phyloP scores from a whole-genome alignment of 2,329 filamentous ascomycete species.

The Shiraia sp. region DNA sequence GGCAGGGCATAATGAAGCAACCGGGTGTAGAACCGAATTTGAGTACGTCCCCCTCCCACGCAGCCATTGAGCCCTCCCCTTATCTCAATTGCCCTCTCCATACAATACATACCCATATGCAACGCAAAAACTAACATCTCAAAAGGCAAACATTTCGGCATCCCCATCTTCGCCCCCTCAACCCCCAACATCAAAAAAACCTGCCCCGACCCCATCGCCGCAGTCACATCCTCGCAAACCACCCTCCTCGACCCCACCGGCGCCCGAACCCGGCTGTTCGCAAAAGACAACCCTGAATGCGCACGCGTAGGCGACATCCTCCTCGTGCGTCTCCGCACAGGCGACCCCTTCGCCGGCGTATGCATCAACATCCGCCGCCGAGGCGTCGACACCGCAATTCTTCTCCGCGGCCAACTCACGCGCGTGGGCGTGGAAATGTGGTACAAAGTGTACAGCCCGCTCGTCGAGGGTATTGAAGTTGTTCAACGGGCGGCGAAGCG shows the following conservation, averaged over 20 bases:
- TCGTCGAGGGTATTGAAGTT: conserved; percentile 88
- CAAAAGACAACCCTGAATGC: conserved; percentile 73
- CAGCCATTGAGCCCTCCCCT: not conserved
- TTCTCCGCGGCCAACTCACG: conserved; percentile 84
- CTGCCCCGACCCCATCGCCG: conserved; percentile 69
- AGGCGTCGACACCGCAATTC: conserved; percentile 83
- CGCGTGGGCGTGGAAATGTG: conserved; percentile 94
- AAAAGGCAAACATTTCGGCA: conserved; percentile 43
- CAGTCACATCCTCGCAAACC: conserved; percentile 71
- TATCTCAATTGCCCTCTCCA: conserved; percentile 1
- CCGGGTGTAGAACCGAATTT: conserved; percentile 13
- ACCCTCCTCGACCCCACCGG: conserved; percentile 80
- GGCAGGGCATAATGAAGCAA: conserved; percentile 14
- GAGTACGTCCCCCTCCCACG: conserved; percentile 15
- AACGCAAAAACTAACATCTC: conserved; percentile 2
- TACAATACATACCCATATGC: no score
- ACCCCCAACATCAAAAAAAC: conserved; percentile 59
- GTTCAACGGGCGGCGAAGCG: conserved; percentile 85
- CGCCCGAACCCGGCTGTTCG: conserved; percentile 80
- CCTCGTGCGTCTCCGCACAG: conserved; percentile 80
- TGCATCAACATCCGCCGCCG: conserved; percentile 83
- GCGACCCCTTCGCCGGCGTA: conserved; percentile 88
- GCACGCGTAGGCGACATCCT: conserved; percentile 88
- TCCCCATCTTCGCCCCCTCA: conserved; percentile 55
- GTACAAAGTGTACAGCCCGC: conserved; percentile 92